Base-by-base conservation (phyloP, 176 grass and related monocot genomes). In the Leersia perrieri region DNA sequence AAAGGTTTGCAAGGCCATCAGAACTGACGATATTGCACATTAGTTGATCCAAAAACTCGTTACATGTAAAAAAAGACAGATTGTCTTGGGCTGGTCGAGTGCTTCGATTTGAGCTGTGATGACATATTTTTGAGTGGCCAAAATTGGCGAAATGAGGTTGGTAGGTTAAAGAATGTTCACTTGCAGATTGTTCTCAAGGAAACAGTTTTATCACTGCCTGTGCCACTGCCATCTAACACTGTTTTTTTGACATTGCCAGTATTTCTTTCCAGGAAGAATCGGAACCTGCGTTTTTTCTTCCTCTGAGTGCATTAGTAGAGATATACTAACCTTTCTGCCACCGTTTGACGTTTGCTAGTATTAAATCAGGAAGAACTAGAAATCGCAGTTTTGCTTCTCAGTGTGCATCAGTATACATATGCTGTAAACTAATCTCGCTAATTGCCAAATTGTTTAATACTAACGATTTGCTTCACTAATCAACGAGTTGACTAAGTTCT, bases 11-110 rank as follows among this genome's bases (percentile, higher is more conserved):
- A 47, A 58, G 77, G 16, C 60, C 58, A 81, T 65, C 64, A 70
- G 16, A 55, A 81, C 61, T 55, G 35, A 70, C 74, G 33, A 41
- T 61, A 31, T 2, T 60, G 72, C 64, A 76, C 72, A 75, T 76
- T 72, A 47, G 33, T 42, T 35, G 71, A 72, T 65, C 65, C 65
- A 62, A 64, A 71, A 68, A 57, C 47, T 53, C 47, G 18, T 40
- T 60, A 72, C 42, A 63, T 89, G 88, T 89, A 86, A 86, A 89
- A 86, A 89, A 65, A 72, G n/a, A 84, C 60, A 68, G 75, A 79
- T 58, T 70, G 71, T 71, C 34, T 15, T 82, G 60, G 22, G 29
- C n/a, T 60, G 1, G 68, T 47, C 14, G 18, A 38, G 29, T 33
- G 20, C 76, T 80, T 84, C 58, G 47, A 88, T 80, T n/a, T n/a